phyloP scores from a whole-genome alignment of 2,329 filamentous ascomycete species.

The Colletotrichum cereale region DNA sequence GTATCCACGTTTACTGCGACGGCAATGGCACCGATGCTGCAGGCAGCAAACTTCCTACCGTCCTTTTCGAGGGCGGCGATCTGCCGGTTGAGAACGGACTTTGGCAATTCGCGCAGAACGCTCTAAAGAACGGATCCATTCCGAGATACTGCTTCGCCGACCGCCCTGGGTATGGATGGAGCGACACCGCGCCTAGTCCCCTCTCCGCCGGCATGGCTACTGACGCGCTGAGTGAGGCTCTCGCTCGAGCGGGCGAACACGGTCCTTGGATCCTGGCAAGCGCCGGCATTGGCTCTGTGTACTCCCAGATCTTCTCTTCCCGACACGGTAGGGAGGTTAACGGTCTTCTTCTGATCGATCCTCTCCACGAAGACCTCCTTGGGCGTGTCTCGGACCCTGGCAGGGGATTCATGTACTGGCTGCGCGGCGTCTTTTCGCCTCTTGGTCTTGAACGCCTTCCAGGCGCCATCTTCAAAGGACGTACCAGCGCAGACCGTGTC shows the following conservation, averaged over 20 bases:
- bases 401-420: conserved; percentile 88
- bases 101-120: conserved; percentile 82
- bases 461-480: conserved; percentile 85
- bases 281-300: conserved; percentile 87
- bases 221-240: conserved; percentile 87
- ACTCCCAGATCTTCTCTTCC: conserved; percentile 91
- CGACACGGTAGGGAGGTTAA: conserved; percentile 81
- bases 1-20: conserved; percentile 86
- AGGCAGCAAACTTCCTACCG: conserved; percentile 76
- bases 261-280: conserved; percentile 92
- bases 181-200: conserved; percentile 92
- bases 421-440: conserved; percentile 86
- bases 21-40: conserved; percentile 74
- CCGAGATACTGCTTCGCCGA: conserved; percentile 95
- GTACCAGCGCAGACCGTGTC: conserved; percentile 84
- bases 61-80: conserved; percentile 89
- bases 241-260: conserved; percentile 82
- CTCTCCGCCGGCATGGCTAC: conserved; percentile 94
- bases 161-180: conserved; percentile 88
- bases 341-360: conserved; percentile 88
- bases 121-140: conserved; percentile 84
- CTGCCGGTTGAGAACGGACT: conserved; percentile 82
- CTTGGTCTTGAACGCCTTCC: conserved; percentile 85
- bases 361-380: conserved; percentile 89
- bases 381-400: conserved; percentile 73